Evolutionary conservation across 192 early-diverging fungal genomes (phyloP), one percentile per base, ranked within the genome.

Genomic region (Rhizophagus sp.): DNA sequence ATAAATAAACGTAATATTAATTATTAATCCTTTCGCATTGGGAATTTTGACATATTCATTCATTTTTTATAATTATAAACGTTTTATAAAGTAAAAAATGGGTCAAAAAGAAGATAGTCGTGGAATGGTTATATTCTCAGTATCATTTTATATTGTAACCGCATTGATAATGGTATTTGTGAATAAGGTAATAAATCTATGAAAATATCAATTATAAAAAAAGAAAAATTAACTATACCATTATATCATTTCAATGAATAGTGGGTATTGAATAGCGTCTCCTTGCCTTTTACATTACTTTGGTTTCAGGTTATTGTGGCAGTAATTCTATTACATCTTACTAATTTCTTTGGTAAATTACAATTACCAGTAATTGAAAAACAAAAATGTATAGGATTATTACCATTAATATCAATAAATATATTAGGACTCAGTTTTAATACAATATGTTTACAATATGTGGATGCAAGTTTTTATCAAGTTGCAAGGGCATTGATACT

Each of bases 401-500:
- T 78, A 15, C 86, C 88, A 13, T 61, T 91, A 44, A 85, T 88
- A 49, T 25, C 80, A 10, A 84, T 90, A 39, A 91, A 91, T 79
- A 87, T 90, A 1, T 70, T 90, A 4, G 90, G 90, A 24, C 80
- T 91, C 8, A 87, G 82, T 24, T 79, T 90, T 39, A 91, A 91
- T 82, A 91, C 90, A 36, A 62, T 85, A 61, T 90, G 89, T 79
- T 61, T 91, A 41, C 82, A 90, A 19, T 87, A 87, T 79, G 88
- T 90, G 33, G 90, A 91, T 67, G 89, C 90, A 3, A 84, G 82
- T 25, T 90, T 91, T 66, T 91, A 88, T 78, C 90, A 91, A 85
- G 88, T 89, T 67, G 90, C 90, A 50, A 85, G 90, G 24, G 84
- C 87, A 11, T 77, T 91, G 22, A 86, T 91, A 24, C 82, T 91